Percentiles rank a stretch among this genome's conserved stretches.
Evolutionary conservation across 225 moss, liverwort and hornwort genomes (phyloP).

Genomic region (Straminergon stramineum): DNA sequence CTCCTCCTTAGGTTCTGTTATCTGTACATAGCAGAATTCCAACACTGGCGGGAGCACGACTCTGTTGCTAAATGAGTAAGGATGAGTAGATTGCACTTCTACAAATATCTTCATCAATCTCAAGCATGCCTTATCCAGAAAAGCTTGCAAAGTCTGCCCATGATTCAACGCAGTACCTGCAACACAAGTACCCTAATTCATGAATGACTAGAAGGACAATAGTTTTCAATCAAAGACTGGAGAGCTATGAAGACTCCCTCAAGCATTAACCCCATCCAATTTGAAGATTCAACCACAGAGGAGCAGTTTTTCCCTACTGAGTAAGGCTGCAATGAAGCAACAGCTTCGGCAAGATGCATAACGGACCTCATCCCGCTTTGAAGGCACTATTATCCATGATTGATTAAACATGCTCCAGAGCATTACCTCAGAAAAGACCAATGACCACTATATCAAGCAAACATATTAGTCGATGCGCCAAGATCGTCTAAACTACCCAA

Average conservation of each 20-base stretch:
- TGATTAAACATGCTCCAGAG: not conserved
- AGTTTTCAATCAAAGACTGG: not conserved
- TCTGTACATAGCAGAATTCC: conserved; percentile 89
- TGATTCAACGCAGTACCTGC: conserved; percentile 61
- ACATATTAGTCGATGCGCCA: not conserved
- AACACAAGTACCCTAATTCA: conserved; percentile 6
- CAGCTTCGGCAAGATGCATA: not conserved
- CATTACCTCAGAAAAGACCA: not conserved
- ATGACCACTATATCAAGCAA: not conserved
- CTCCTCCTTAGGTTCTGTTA: conserved; percentile 62
- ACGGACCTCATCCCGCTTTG: not conserved
- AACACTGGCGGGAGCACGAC: conserved; percentile 74
- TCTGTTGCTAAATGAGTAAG: conserved; percentile 97
- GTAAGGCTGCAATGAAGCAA: not conserved
- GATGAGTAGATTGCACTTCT: conserved; percentile 94
- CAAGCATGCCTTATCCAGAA: conserved; percentile 92
- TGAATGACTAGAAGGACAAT: not conserved
- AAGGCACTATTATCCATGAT: not conserved
- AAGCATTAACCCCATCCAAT: not conserved
- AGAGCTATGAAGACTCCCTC: not conserved
- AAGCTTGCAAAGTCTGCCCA: conserved; percentile 53
- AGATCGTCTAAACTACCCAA: not conserved
- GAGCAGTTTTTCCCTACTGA: not conserved
- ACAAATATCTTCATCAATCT: conserved; percentile 96
- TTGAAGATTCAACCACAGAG: not conserved